These are phyloP conservation scores for Penicillium brasilianum DNA, from an alignment of 2,329 filamentous ascomycete species.

Conservation along the genomic window DNA sequence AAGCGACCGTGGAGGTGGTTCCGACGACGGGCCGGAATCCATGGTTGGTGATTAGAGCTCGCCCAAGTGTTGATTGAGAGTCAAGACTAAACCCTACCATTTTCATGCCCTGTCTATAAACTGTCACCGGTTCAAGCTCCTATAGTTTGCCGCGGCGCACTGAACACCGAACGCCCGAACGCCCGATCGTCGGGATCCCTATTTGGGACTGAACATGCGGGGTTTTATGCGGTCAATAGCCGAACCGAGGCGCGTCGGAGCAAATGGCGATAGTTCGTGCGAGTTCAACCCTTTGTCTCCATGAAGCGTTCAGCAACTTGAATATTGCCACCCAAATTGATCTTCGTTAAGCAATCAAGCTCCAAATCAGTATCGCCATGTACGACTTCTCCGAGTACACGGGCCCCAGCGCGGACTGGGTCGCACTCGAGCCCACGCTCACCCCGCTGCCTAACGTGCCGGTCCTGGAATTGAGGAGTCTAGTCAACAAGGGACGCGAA, in stretches of 20 bases:
- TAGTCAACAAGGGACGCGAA: constrained; percentile 44
- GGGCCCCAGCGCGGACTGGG: constrained; percentile 52
- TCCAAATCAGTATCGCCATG: constrained; percentile 24
- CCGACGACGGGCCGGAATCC: constrained; percentile 22
- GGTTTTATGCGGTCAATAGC: constrained; percentile 15
- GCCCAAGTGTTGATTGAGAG: background rate
- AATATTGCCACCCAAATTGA: background rate
- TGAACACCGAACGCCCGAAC: background rate
- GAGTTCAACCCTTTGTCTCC: background rate
- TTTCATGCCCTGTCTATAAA: background rate
- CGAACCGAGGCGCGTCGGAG: constrained; percentile 25
- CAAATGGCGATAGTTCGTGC: background rate
- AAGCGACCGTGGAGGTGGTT: constrained; percentile 32
- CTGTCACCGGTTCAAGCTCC: background rate
- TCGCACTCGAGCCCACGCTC: constrained; percentile 44
- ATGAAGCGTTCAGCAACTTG: background rate
- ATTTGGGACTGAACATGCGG: background rate
- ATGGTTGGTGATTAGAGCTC: constrained; percentile 15
- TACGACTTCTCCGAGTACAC: constrained; percentile 50
- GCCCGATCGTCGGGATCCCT: background rate
- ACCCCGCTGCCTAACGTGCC: constrained; percentile 32
- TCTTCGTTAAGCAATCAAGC: background rate
- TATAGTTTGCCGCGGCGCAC: background rate
- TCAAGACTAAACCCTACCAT: background rate
- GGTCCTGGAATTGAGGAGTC: constrained; percentile 31